Evolutionary conservation across 1,139 yeast species (phyloP), one percentile per base, ranked within the genome.

Genomic region (Magnusiomyces fungicola): DNA sequence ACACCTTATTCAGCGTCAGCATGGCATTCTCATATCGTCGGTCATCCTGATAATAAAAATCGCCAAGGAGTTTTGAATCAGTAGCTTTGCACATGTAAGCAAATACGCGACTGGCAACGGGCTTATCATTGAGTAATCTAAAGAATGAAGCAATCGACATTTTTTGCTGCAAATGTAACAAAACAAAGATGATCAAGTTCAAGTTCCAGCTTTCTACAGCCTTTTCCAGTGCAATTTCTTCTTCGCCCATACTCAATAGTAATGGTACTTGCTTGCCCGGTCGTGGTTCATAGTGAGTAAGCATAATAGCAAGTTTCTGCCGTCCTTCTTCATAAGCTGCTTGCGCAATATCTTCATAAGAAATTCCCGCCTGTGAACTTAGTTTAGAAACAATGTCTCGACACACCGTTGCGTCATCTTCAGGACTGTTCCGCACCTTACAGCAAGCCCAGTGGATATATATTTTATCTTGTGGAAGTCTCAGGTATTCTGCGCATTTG

Each of bases 261-360:
- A 83, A 72, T 14, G 80, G 76, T 0, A 89, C 76, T 55, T 84
- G 85, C 50, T 76, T 74, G 2, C 72, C 71, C 0, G 84, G 75
- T 3, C 81, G 72, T 0, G 86, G 83, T 61, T 92, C 97, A 51
- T 81, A 68, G 48, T 81, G 76, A 2, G 86, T 73, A 25, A 90
- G 65, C 45, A 76, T 69, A 50, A 82, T 78, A 32, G 96, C 83
- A 25, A 92, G 68, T 25, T 73, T 72, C 3, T 75, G 65, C 33
- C 97, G 72, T 1, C 98, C 98, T 64, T 92, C 97, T 56, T 83
- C 83, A 59, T 76, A 80, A 0, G 97, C 96, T 24, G 78, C 73
- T 18, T 74, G 72, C 0, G 94, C 81, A 34, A 92, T 78, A 40
- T 75, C 71, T 10, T 79, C 79, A 59, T 81, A 81, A 0, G 94